Conservation (phyloP, 352 stramenopile genomes). For the Peronospora belbahrii region DNA sequence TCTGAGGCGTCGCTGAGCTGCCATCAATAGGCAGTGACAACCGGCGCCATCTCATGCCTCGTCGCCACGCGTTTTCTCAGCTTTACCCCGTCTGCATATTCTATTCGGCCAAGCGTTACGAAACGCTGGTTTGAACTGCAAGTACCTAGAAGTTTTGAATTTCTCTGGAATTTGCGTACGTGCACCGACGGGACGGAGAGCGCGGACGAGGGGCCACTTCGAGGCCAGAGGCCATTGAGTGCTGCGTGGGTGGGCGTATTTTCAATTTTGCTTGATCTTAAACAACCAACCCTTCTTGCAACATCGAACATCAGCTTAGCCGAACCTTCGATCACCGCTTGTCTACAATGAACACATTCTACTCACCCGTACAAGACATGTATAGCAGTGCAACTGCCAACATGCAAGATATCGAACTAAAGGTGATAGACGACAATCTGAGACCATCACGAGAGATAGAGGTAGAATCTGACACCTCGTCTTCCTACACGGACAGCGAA, state of each 20-base stretch:
- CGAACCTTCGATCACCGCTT: not conserved
- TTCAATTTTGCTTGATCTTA: slow-evolving; percentile 16
- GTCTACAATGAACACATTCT: slow-evolving; percentile 12
- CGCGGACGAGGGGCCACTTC: not conserved
- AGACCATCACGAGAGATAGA: slow-evolving; percentile 4
- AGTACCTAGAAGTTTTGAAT: slow-evolving; percentile 6
- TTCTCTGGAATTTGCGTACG: slow-evolving; percentile 18
- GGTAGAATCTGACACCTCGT: slow-evolving; percentile 12
- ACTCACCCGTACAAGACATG: slow-evolving; percentile 8
- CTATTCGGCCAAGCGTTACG: slow-evolving; percentile 5
- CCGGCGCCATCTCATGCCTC: not conserved
- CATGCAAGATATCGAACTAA: not conserved
- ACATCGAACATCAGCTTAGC: not conserved
- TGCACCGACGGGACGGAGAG: slow-evolving; percentile 13
- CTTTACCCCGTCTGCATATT: slow-evolving; percentile 5
- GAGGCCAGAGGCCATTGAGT: not conserved
- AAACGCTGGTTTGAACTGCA: slow-evolving; percentile 5
- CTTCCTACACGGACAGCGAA: slow-evolving; percentile 20
- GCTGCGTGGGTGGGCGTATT: slow-evolving; percentile 9
- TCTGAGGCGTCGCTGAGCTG: not conserved
- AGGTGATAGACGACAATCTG: slow-evolving; percentile 7
- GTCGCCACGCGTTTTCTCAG: not conserved
- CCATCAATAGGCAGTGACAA: not conserved
- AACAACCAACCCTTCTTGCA: not conserved
- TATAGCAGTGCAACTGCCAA: slow-evolving; percentile 1